phyloP scores from a whole-genome alignment of 1,139 yeast species.

The Blastobotrys raffinosifermentans region DNA sequence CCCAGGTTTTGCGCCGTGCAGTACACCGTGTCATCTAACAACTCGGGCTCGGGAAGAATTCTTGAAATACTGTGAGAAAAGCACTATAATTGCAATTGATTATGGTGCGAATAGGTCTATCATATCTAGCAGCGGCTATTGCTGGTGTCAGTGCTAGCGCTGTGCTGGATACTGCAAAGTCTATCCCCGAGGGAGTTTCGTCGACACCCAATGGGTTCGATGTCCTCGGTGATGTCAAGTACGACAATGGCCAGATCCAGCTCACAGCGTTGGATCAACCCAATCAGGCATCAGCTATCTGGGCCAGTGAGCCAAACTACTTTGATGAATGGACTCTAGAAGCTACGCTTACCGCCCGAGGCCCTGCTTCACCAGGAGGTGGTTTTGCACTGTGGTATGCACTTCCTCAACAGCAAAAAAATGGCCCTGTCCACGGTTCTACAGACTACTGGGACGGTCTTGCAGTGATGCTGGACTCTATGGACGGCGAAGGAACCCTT shows the following conservation, averaged over 20 bases:
- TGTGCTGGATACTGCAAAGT: background rate
- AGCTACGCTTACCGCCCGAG: conserved; percentile 27
- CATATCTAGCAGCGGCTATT: too few relatives aligned
- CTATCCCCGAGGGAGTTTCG: conserved; percentile 1
- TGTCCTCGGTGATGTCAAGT: conserved; percentile 9
- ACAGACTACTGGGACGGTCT: conserved; percentile 38
- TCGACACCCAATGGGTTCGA: conserved; percentile 4
- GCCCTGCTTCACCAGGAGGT: conserved; percentile 32
- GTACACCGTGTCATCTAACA: too few relatives aligned
- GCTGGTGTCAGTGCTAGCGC: too few relatives aligned
- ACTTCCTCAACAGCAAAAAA: conserved; percentile 15
- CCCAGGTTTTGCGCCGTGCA: too few relatives aligned
- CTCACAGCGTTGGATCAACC: conserved; percentile 24
- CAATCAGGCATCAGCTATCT: conserved; percentile 29
- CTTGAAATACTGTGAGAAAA: too few relatives aligned
- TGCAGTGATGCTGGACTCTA: conserved; percentile 33
- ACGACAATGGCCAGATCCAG: conserved; percentile 9
- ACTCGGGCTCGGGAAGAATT: too few relatives aligned
- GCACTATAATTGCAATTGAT: too few relatives aligned
- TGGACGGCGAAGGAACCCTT: conserved; percentile 30
- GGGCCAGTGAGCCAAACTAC: conserved; percentile 29
- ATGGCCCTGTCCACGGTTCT: conserved; percentile 36
- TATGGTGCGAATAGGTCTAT: too few relatives aligned
- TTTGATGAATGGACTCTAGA: conserved; percentile 34
- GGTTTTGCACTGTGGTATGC: conserved; percentile 36